Percentiles rank a stretch among this genome's conserved stretches.
These are phyloP conservation scores for Scleroderma citrinum DNA, from an alignment of 768 basidiomycete genomes.

Conservation along the genomic window DNA sequence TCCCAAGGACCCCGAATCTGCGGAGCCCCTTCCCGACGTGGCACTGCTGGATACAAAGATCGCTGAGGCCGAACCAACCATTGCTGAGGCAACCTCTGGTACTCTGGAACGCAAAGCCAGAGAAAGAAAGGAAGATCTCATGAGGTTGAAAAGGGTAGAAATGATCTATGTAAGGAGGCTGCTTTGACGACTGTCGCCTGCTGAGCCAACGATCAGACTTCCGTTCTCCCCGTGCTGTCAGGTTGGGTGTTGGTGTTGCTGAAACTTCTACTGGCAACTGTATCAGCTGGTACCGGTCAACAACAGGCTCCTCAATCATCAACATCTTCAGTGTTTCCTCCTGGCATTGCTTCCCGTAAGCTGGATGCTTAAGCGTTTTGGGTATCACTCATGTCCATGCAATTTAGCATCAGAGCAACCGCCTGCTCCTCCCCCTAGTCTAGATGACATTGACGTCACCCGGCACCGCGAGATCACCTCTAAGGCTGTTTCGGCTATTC, in stretches of 20 bases:
- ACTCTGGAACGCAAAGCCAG: constrained; percentile 57
- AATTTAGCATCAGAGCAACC: constrained; percentile 54
- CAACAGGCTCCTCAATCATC: constrained; percentile 59
- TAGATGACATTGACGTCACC: constrained; percentile 90
- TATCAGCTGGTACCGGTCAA: constrained; percentile 66
- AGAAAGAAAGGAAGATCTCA: constrained; percentile 71
- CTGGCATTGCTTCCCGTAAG: constrained; percentile 63
- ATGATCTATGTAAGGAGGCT: constrained; percentile 74
- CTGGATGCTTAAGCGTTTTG: constrained; percentile 3
- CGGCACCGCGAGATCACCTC: constrained; percentile 97
- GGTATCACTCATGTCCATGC: constrained; percentile 4
- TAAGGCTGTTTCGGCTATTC: constrained; percentile 93
- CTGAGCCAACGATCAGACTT: constrained; percentile 45
- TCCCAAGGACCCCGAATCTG: constrained; percentile 49
- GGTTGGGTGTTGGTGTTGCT: constrained; percentile 91
- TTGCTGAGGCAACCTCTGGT: constrained; percentile 43
- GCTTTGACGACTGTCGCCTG: not conserved
- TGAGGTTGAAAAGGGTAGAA: constrained; percentile 86
- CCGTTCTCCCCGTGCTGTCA: constrained; percentile 76
- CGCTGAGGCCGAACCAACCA: constrained; percentile 50
- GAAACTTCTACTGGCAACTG: constrained; percentile 88
- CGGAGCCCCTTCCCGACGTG: constrained; percentile 67
- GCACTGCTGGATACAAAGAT: constrained; percentile 70
- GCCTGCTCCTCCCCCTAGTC: constrained; percentile 59
- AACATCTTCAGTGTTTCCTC: constrained; percentile 65